These are phyloP conservation scores for Capsicum rhomboideum DNA, from an alignment of 257 asterid genomes.

Conservation along the genomic window DNA sequence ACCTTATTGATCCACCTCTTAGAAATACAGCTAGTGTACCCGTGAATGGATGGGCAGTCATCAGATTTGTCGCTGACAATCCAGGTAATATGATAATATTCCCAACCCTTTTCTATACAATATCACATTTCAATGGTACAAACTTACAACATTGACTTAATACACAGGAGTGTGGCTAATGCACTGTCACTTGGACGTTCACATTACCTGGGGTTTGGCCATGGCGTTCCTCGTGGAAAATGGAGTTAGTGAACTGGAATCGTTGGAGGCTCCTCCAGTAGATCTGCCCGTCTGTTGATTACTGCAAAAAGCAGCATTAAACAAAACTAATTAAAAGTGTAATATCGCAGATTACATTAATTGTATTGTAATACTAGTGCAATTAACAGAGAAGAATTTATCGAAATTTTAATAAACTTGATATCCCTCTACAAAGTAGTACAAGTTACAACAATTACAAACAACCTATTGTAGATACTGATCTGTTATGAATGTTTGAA, in stretches of 20 bases:
- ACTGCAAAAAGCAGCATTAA: not conserved
- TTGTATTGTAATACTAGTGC: not conserved
- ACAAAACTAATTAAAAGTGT: not conserved
- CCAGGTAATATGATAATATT: conserved; percentile 42
- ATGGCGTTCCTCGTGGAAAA: conserved; percentile 72
- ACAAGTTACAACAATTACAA: too few species aligned
- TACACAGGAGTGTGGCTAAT: conserved; percentile 80
- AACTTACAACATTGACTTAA: not conserved
- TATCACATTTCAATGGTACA: not conserved
- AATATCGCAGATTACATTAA: not conserved
- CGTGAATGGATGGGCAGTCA: conserved; percentile 83
- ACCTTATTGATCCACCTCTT: conserved; percentile 77
- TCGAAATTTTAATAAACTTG: too few species aligned
- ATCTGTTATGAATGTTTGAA: too few species aligned
- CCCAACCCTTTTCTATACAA: not conserved
- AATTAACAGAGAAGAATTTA: too few species aligned
- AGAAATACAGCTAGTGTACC: conserved; percentile 77
- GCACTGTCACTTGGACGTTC: conserved; percentile 96
- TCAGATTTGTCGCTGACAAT: conserved; percentile 85
- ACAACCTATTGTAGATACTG: too few species aligned
- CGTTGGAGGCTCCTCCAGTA: conserved; percentile 52
- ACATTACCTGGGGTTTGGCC: conserved; percentile 74
- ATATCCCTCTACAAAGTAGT: too few species aligned
- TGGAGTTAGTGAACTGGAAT: conserved; percentile 50
- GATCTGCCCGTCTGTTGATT: conserved; percentile 59